Conservation (phyloP, 208 protist species). For the Naegleria lovaniensis region DNA sequence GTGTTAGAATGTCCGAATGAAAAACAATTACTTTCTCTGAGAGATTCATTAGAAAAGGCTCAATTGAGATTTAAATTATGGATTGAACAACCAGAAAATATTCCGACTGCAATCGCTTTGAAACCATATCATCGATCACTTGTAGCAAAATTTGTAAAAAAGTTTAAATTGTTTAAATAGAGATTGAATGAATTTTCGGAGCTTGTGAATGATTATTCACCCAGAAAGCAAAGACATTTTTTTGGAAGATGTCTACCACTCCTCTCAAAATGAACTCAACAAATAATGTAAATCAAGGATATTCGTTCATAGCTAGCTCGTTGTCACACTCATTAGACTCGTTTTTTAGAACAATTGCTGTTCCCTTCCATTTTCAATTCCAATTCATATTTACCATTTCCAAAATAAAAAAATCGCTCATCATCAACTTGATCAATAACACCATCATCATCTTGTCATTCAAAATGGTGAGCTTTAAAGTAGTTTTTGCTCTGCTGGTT, state of each 20-base stretch:
- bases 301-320: too few species aligned
- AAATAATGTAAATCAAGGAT: too few species aligned
- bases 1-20: conserved; percentile 25
- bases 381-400: not conserved
- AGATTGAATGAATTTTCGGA: too few species aligned
- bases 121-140: conserved; percentile 14
- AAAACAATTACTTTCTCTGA: conserved; percentile 21
- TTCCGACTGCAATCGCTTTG: conserved; percentile 30
- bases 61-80: conserved; percentile 24
- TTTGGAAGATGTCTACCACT: too few species aligned
- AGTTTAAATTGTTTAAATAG: conserved; percentile 32
- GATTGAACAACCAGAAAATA: conserved; percentile 35
- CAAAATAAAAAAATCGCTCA: not conserved
- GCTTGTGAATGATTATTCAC: too few species aligned
- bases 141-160: conserved; percentile 9
- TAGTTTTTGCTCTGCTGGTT: not conserved
- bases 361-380: not conserved
- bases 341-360: too few species aligned
- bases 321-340: too few species aligned
- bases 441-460: too few species aligned
- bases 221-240: too few species aligned
- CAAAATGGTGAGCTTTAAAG: not conserved
- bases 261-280: too few species aligned
- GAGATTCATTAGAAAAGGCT: not conserved
- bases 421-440: not conserved